phyloP scores from a whole-genome alignment of 2,329 filamentous ascomycete species.

The Beauveria sp. region DNA sequence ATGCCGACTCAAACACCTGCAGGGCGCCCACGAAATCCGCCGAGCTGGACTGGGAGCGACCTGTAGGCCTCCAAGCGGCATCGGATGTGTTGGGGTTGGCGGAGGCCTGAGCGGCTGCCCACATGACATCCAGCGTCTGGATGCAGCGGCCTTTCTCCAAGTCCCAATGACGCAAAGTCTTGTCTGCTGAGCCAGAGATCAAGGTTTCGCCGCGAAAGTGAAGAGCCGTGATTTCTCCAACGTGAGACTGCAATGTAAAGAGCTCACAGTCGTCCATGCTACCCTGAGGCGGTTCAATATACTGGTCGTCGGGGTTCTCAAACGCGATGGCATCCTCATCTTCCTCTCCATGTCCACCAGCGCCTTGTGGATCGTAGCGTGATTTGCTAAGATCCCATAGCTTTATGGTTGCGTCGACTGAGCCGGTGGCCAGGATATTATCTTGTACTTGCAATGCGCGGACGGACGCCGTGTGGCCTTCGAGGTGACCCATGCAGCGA shows the following conservation, averaged over 20 bases:
- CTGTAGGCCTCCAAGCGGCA: constrained; percentile 64
- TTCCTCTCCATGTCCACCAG: constrained; percentile 50
- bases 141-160: constrained; percentile 94
- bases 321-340: constrained; percentile 65
- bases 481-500: constrained; percentile 81
- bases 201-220: constrained; percentile 85
- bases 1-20: constrained; percentile 90
- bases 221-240: constrained; percentile 89
- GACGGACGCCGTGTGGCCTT: constrained; percentile 92
- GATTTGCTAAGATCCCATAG: constrained; percentile 92
- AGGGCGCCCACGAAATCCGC: constrained; percentile 92
- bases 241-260: constrained; percentile 82
- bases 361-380: constrained; percentile 67
- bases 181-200: constrained; percentile 93
- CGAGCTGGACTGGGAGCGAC: constrained; percentile 51
- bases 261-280: constrained; percentile 85
- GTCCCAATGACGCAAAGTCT: constrained; percentile 97
- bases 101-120: constrained; percentile 88
- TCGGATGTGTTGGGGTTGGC: constrained; percentile 57
- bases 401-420: constrained; percentile 87
- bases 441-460: constrained; percentile 89
- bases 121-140: constrained; percentile 94
- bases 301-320: constrained; percentile 60
- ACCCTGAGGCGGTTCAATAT: constrained; percentile 63
- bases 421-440: constrained; percentile 90